phyloP scores from a whole-genome alignment of 345 rosid genomes.

The Eucalyptus regnans region DNA sequence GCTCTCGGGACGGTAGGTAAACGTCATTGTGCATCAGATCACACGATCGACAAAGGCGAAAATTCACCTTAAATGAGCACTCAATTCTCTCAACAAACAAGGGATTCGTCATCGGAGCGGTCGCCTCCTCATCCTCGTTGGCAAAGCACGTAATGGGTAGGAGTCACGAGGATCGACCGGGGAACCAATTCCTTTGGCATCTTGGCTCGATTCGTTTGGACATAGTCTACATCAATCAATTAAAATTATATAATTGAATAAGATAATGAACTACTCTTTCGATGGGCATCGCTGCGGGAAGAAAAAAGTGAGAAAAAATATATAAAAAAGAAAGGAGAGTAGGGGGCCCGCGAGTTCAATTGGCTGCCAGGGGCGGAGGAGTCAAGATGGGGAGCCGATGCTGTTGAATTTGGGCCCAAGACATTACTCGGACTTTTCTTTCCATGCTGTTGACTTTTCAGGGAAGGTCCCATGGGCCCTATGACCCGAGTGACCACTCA shows the following conservation, averaged over 20 bases:
- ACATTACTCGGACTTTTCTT: background rate
- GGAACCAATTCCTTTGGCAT: background rate
- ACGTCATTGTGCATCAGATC: background rate
- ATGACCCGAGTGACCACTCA: background rate
- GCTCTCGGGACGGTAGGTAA: background rate
- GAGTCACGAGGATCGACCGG: background rate
- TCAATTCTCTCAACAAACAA: background rate
- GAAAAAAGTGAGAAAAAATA: background rate
- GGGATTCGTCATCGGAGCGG: background rate
- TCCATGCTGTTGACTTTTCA: background rate
- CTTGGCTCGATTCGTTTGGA: background rate
- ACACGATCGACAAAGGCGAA: background rate
- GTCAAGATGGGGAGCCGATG: background rate
- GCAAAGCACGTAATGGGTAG: background rate
- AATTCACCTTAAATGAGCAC: background rate
- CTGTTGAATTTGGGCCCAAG: background rate
- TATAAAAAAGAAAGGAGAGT: background rate
- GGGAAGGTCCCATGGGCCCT: background rate
- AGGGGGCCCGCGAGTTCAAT: background rate
- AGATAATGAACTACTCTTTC: background rate
- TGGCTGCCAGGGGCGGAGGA: background rate
- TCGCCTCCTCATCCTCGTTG: background rate
- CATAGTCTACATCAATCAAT: background rate
- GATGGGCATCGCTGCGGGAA: background rate
- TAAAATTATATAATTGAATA: background rate